These are phyloP conservation scores for Cryptococcus neoformans DNA, from an alignment of 1,284 basidiomycete species.

Conservation along the genomic window DNA sequence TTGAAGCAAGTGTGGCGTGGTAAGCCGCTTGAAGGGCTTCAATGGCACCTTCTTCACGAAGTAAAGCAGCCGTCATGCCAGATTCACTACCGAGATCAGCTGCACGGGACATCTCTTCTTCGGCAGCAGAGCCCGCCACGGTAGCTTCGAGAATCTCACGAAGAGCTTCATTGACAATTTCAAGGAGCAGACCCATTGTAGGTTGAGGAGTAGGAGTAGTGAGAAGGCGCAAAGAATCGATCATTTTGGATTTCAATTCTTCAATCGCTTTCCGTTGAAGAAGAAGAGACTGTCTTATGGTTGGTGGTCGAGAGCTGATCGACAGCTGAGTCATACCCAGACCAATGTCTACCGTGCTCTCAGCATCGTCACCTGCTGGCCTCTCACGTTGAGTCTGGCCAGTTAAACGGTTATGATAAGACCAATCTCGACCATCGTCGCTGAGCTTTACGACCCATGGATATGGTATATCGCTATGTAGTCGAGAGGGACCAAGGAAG, in stretches of 20 bases:
- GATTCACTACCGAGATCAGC: conserved; percentile 21
- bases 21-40: conserved; percentile 20
- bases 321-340: conserved; percentile 8
- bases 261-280: conserved; percentile 19
- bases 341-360: conserved; percentile 8
- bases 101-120: conserved; percentile 38
- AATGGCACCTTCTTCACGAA: conserved; percentile 32
- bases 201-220: conserved; percentile 11
- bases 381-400: conserved; percentile 59
- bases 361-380: conserved; percentile 13
- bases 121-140: conserved; percentile 37
- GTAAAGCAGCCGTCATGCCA: conserved; percentile 21
- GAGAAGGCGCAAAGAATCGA: conserved; percentile 16
- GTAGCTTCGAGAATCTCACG: conserved; percentile 39
- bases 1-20: conserved; percentile 18
- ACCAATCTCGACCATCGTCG: conserved; percentile 79
- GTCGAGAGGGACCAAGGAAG: conserved; percentile 35
- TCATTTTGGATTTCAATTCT: conserved; percentile 23
- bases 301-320: conserved; percentile 7
- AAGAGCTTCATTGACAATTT: conserved; percentile 33
- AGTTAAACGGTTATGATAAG: conserved; percentile 70
- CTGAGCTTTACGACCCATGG: conserved; percentile 75
- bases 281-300: conserved; percentile 18
- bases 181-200: conserved; percentile 27
- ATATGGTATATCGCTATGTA: conserved; percentile 62